These are phyloP conservation scores for Chrysoporthe cubensis DNA, from an alignment of 2,329 filamentous ascomycete genomes.

Conservation along the genomic window DNA sequence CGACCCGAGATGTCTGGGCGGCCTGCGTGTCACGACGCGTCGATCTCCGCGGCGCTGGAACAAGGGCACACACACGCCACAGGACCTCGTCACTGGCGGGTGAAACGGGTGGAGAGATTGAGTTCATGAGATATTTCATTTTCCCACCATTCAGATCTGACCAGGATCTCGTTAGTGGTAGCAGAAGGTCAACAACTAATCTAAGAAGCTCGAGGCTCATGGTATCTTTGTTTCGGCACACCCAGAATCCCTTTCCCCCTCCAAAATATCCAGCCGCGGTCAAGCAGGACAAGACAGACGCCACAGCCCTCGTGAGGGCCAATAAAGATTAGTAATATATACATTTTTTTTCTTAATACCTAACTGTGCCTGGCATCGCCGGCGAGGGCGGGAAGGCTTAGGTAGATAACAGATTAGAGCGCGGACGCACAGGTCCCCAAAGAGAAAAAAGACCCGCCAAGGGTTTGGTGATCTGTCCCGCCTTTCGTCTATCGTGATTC, in stretches of 20 bases:
- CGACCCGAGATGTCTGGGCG: neutral
- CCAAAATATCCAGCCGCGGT: neutral
- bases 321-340: conserved; percentile 36
- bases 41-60: neutral
- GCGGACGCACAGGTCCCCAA: conserved; percentile 14
- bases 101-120: too few relatives aligned
- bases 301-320: conserved; percentile 30
- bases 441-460: conserved; percentile 15
- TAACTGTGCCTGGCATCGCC: conserved; percentile 4
- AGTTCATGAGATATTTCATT: too few relatives aligned
- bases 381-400: conserved; percentile 29
- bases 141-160: too few relatives aligned
- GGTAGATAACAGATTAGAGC: conserved; percentile 19
- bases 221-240: neutral
- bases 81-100: too few relatives aligned
- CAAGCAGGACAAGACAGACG: conserved; percentile 17
- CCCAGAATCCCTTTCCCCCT: neutral
- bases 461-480: conserved; percentile 13
- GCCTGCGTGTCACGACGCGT: neutral
- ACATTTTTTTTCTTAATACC: conserved; percentile 32
- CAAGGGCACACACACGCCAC: neutral
- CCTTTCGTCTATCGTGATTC: conserved; percentile 21
- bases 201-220: neutral
- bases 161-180: too few relatives aligned
- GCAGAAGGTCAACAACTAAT: too few relatives aligned